Percentiles rank a stretch among this genome's conserved stretches.
phyloP scores from a whole-genome alignment of 805 yeast genomes.

The Sugiyamaella boreocaroliniensis region DNA sequence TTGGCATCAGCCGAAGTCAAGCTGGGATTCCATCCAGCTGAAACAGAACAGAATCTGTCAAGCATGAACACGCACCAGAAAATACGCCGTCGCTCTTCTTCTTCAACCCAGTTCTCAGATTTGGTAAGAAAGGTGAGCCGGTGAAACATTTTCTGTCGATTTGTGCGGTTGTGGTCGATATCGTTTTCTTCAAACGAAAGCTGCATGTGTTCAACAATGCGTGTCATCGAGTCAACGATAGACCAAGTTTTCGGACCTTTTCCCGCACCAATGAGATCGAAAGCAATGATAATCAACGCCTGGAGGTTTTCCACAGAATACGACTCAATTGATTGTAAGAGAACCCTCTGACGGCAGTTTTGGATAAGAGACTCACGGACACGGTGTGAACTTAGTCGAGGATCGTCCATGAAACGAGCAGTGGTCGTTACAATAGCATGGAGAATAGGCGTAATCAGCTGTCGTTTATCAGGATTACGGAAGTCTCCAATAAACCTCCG shows the following conservation, averaged over 20 bases:
- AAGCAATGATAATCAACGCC: constrained; percentile 15
- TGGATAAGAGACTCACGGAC: constrained; percentile 3
- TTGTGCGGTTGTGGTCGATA: constrained; percentile 3
- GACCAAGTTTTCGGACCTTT: constrained; percentile 19
- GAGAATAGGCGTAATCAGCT: constrained; percentile 2
- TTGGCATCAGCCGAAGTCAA: constrained; percentile 9
- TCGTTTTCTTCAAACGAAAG: constrained; percentile 14
- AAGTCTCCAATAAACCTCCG: constrained; percentile 2
- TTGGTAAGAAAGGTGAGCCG: constrained; percentile 11
- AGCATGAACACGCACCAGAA: constrained; percentile 14
- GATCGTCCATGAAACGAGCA: constrained; percentile 6
- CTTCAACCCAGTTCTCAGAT: constrained; percentile 9
- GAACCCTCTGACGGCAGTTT: constrained; percentile 12
- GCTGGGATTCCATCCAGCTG: constrained; percentile 17
- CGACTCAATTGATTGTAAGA: constrained; percentile 12
- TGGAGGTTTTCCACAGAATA: constrained; percentile 16
- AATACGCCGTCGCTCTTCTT: constrained; percentile 14
- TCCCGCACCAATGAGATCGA: constrained; percentile 16
- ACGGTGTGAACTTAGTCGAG: not conserved
- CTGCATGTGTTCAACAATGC: constrained; percentile 16
- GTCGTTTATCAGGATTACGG: not conserved
- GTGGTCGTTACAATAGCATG: constrained; percentile 14
- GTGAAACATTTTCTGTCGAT: constrained; percentile 5
- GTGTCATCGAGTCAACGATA: constrained; percentile 12
- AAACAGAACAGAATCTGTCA: constrained; percentile 15